phyloP scores from a whole-genome alignment of 2,329 filamentous ascomycete genomes.

The Cladosporium colombiae region DNA sequence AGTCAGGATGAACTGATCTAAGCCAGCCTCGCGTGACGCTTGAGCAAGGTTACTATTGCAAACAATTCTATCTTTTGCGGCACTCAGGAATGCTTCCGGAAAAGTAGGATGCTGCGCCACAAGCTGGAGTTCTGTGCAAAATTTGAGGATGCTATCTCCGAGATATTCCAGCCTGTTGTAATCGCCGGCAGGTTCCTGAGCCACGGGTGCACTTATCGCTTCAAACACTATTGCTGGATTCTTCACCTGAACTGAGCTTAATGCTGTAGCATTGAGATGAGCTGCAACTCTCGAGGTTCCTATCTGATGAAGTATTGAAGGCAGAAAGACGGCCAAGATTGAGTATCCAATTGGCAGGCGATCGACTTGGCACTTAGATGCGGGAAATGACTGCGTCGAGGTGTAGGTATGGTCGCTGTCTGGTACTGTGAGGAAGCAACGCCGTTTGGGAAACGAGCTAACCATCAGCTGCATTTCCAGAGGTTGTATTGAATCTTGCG shows the following conservation, averaged over 20 bases:
- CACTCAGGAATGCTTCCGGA: conserved; percentile 75
- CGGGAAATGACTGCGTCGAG: conserved; percentile 53
- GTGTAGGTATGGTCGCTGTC: conserved; percentile 32
- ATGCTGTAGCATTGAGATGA: conserved; percentile 56
- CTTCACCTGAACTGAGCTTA: conserved; percentile 54
- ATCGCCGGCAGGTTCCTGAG: conserved; percentile 59
- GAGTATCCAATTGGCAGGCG: conserved; percentile 49
- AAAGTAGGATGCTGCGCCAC: conserved; percentile 60
- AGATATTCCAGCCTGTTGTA: conserved; percentile 88
- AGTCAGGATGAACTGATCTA: conserved; percentile 73
- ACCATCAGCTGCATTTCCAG: conserved; percentile 17
- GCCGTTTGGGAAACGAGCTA: conserved; percentile 52
- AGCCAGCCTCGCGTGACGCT: conserved; percentile 61
- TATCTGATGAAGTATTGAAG: conserved; percentile 70
- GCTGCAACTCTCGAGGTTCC: conserved; percentile 63
- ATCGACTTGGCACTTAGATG: conserved; percentile 50
- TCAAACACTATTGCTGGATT: conserved; percentile 61
- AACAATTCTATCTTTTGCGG: conserved; percentile 65
- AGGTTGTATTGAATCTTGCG: background rate
- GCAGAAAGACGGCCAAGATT: conserved; percentile 63
- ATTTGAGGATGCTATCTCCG: conserved; percentile 81
- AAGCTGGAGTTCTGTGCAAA: conserved; percentile 67
- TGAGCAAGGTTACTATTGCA: conserved; percentile 72
- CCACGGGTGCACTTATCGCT: conserved; percentile 68
- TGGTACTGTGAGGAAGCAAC: conserved; percentile 55